Evolutionary conservation across 1,284 basidiomycete genomes (phyloP).

Genomic region (Papiliotrema flavescens): DNA sequence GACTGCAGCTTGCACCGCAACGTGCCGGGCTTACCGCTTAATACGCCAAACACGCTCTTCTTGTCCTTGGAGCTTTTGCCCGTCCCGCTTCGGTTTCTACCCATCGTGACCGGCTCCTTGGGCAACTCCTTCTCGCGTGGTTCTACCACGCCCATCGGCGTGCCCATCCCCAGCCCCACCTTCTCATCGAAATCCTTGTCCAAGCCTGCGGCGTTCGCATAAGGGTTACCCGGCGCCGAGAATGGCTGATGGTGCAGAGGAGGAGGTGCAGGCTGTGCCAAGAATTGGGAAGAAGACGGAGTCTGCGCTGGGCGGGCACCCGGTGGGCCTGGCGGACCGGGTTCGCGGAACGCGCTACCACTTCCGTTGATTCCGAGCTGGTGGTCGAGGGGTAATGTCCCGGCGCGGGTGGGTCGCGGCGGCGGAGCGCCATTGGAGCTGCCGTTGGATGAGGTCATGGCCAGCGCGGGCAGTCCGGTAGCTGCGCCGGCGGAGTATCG

Average conservation of each 20-base stretch:
- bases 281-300: slow-evolving; percentile 13
- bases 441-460: slow-evolving; percentile 8
- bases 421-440: slow-evolving; percentile 20
- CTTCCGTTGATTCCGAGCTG: slow-evolving; percentile 9
- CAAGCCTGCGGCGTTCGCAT: slow-evolving; percentile 19
- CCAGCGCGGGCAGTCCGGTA: background rate
- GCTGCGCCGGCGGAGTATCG: slow-evolving; percentile 36
- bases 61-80: slow-evolving; percentile 49
- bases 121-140: slow-evolving; percentile 40
- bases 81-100: slow-evolving; percentile 46
- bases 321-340: background rate
- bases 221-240: slow-evolving; percentile 33
- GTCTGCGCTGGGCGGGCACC: slow-evolving; percentile 3
- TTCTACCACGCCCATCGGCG: slow-evolving; percentile 28
- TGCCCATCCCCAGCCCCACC: slow-evolving; percentile 32
- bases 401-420: slow-evolving; percentile 43
- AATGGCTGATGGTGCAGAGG: slow-evolving; percentile 32
- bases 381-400: slow-evolving; percentile 42
- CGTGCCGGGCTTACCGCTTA: slow-evolving; percentile 36
- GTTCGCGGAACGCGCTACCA: slow-evolving; percentile 11
- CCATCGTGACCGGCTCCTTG: slow-evolving; percentile 32
- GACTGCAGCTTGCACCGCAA: background rate
- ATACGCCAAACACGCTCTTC: slow-evolving; percentile 49
- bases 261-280: slow-evolving; percentile 18
- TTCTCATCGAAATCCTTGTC: slow-evolving; percentile 40